A percentile compares a stretch with the other conserved stretches of the same genome.
Conservation (phyloP, 148 eudicot species). For the Vaccinium vitisidaea region DNA sequence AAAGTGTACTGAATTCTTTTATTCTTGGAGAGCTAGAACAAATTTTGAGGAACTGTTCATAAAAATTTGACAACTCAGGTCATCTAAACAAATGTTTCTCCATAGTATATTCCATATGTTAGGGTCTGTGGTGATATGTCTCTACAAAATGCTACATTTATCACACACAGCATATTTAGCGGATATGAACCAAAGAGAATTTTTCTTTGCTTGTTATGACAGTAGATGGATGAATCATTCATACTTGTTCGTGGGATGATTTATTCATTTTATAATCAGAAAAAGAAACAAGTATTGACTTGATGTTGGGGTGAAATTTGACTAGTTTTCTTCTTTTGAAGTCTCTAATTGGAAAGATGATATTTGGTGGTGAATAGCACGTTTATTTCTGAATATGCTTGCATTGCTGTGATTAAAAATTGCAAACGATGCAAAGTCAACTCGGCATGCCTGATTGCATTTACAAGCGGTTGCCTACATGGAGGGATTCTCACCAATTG, state of each 20-base stretch:
- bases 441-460: background rate
- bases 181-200: background rate
- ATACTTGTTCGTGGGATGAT: background rate
- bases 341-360: background rate
- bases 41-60: background rate
- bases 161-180: background rate
- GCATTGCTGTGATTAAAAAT: background rate
- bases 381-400: background rate
- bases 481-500: background rate
- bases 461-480: background rate
- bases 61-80: background rate
- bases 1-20: background rate
- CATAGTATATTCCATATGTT: background rate
- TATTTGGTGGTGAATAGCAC: conserved; percentile 4
- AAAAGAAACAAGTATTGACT: background rate
- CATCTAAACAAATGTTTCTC: background rate
- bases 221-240: conserved; percentile 7
- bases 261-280: background rate
- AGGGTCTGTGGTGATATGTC: background rate
- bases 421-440: background rate
- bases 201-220: background rate
- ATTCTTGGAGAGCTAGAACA: background rate
- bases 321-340: background rate
- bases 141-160: background rate
- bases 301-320: background rate